Evolutionary conservation across 306 rosid species (phyloP), one percentile per base, ranked within the genome.

Genomic region (Comarum palustre): DNA sequence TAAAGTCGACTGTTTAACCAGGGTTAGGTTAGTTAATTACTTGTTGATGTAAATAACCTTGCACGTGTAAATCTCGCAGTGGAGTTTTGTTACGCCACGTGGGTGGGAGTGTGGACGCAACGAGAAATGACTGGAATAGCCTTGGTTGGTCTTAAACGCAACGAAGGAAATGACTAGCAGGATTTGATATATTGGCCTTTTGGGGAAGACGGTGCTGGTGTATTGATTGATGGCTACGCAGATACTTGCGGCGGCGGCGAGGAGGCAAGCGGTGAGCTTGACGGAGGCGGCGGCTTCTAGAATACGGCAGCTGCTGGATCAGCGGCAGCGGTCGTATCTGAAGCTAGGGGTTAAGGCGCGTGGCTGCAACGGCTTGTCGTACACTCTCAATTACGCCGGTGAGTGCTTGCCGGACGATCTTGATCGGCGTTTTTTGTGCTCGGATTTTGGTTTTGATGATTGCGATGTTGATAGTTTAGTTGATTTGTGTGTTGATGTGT

Each of bases 291-390:
- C 97, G 17, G 92, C 99, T 8, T 79, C 79, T 16, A 81, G 98
- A 58, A 84, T 94, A 68, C 84, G 90, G 15, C 57, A 76, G 41
- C 77, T 91, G 16, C 86, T 94, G 0, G 80, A 86, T 78, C 92
- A 86, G 83, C 97, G 98, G 11, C 96, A 89, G 48, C 87, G 92
- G 72, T 42, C 89, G 13, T 94, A 79, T 77, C 84, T 94, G 46
- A 85, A 87, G 73, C 96, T 94, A 68, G 96, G 98, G 31, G 92
- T 94, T 75, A 94, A 91, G 86, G 92, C 98, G 48, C 97, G 98
- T 41, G 98, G 98, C 47, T 91, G 98, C 71, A 92, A 92, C 42
- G 98, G 96, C 64, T 81, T 92, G 62, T 85, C 98, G 20, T 92
- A 92, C 75, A 90, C 96, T 78, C 91, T 92, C 46, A 90, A 92